These are phyloP conservation scores for Cutaneotrichosporon sp. DNA, from an alignment of 1,284 basidiomycete genomes.

Conservation along the genomic window DNA sequence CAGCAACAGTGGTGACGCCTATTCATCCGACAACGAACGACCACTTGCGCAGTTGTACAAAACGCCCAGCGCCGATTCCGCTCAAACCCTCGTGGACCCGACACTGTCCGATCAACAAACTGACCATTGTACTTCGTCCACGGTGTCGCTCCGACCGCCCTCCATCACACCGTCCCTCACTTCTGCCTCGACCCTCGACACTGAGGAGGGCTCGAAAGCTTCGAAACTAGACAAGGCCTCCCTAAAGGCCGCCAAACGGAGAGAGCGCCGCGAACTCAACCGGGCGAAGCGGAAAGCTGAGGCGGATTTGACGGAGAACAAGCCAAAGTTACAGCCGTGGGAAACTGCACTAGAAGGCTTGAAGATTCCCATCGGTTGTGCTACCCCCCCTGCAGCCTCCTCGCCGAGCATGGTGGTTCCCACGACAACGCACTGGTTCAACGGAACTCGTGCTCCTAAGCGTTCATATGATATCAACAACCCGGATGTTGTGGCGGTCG, in stretches of 20 bases:
- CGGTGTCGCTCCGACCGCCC: too few species aligned
- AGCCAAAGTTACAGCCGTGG: slow-evolving; percentile 7
- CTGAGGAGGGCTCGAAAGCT: slow-evolving; percentile 15
- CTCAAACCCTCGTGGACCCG: too few species aligned
- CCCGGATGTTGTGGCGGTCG: slow-evolving; percentile 3
- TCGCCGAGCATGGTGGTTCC: too few species aligned
- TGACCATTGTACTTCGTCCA: too few species aligned
- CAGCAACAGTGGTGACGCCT: too few species aligned
- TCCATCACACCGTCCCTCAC: too few species aligned
- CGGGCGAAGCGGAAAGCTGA: slow-evolving; percentile 4
- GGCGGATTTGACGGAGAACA: not conserved
- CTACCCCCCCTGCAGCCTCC: not conserved
- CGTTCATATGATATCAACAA: slow-evolving; percentile 2
- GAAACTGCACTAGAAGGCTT: slow-evolving; percentile 5
- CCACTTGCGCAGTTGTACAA: too few species aligned
- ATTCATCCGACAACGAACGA: too few species aligned
- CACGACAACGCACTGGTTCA: not conserved
- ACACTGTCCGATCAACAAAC: too few species aligned
- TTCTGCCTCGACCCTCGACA: not conserved
- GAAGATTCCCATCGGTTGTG: not conserved
- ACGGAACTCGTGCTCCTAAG: not conserved
- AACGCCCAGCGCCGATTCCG: not conserved
- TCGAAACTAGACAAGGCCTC: slow-evolving; percentile 47
- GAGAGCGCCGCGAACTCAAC: slow-evolving; percentile 8
- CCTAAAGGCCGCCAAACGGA: slow-evolving; percentile 42